Base-by-base conservation (phyloP, 164 flowering plant genomes). In the Piper longum region DNA sequence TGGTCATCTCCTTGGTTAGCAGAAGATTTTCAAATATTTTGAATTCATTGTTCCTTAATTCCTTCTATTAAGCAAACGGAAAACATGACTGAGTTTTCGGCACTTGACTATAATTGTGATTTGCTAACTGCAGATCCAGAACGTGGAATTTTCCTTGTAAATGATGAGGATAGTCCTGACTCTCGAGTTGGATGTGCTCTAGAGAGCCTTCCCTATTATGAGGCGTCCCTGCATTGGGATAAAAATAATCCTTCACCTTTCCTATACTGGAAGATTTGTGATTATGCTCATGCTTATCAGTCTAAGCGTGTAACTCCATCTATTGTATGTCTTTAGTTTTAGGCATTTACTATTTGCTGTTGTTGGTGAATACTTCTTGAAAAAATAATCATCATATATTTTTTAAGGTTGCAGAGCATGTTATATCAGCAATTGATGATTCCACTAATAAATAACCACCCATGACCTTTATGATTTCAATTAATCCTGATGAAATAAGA, bases 251-350 rank as follows among this genome's bases (percentile, higher is more conserved):
- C 66, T 66, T 41, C 16, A 52, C 51, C 76, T 58, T 88, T 86
- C 64, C 77, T 82, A 60, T 88, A 88, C 70, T 90, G 99, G 99
- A 93, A 80, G 65, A 88, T 93, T 63, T 85, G 96, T 54, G 97
- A 93, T 72, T 90, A 74, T 77, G 90, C 96, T 59, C 76, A 88
- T 80, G 97, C 99, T 66, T 93, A 93, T 72, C 88, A 81, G 58
- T 75, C 87, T 43, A 66, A 69, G 66, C 68, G 69, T 60, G 74
- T 77, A 5, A 88, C 97, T 54, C 99, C 99, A 44, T 80, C 83
- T 18, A 76, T 75, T 73, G 99, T 86, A 72, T 68, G 76, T 72
- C 36, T 52, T 16, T 43, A 3, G n/a, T 48, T 12, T 48, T 48
- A 9, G 48, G 57, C 60, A 36, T 36, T 57, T 57, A 65, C 16